Conservation (phyloP, 768 basidiomycete species). For the Tulasnella calospora region DNA sequence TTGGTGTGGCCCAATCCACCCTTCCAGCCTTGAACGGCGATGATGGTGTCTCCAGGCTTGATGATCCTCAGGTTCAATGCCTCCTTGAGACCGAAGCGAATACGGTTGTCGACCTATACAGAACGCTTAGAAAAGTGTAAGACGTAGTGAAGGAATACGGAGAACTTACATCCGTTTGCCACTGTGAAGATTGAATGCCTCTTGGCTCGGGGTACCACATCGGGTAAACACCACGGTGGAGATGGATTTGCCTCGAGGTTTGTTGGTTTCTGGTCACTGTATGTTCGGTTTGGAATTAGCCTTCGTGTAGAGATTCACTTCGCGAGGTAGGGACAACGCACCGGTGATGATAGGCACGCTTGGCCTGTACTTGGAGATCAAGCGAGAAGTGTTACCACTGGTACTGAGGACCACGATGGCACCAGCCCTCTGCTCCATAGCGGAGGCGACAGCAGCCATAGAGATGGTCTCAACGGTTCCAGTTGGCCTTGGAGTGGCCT, state of each 20-base stretch:
- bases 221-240: slow-evolving; percentile 95
- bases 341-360: slow-evolving; percentile 90
- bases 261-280: slow-evolving; percentile 92
- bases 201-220: slow-evolving; percentile 96
- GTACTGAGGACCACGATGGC: slow-evolving; percentile 96
- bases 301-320: background rate
- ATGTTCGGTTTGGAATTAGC: background rate
- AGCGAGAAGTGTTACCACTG: slow-evolving; percentile 90
- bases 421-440: slow-evolving; percentile 88
- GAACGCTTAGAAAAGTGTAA: background rate
- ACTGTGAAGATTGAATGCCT: slow-evolving; percentile 79
- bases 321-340: slow-evolving; percentile 38
- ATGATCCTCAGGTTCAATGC: slow-evolving; percentile 82
- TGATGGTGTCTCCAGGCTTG: slow-evolving; percentile 78
- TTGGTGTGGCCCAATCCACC: slow-evolving; percentile 95
- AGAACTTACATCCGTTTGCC: slow-evolving; percentile 88
- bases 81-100: slow-evolving; percentile 70
- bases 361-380: slow-evolving; percentile 95
- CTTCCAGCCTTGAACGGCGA: slow-evolving; percentile 99
- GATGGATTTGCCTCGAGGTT: slow-evolving; percentile 92
- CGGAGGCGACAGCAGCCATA: slow-evolving; percentile 91
- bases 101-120: slow-evolving; percentile 34
- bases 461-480: slow-evolving; percentile 94
- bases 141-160: too few species aligned
- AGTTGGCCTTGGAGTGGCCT: slow-evolving; percentile 78